phyloP scores from a whole-genome alignment of 495 filamentous ascomycete species.

The Tirmania nivea region DNA sequence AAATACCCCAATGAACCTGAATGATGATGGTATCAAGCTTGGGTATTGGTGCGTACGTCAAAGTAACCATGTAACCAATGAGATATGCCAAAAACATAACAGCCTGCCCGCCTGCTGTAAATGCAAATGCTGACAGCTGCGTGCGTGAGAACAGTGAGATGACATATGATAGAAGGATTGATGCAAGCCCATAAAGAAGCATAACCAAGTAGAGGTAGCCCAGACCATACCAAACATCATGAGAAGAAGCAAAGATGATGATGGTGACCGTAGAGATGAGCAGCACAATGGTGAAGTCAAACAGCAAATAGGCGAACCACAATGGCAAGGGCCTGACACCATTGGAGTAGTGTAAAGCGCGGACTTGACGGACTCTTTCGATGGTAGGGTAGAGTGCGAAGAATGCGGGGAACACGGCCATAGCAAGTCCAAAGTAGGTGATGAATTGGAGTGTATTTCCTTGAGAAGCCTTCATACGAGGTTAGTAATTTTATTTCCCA shows the following conservation, averaged over 20 bases:
- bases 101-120: slow-evolving; percentile 50
- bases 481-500: too few relatives aligned
- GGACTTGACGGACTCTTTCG: slow-evolving; percentile 53
- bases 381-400: slow-evolving; percentile 69
- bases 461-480: slow-evolving; percentile 20
- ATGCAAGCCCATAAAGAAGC: slow-evolving; percentile 50
- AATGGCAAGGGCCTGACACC: slow-evolving; percentile 49
- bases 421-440: slow-evolving; percentile 54
- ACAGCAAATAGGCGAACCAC: slow-evolving; percentile 55
- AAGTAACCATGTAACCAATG: slow-evolving; percentile 43
- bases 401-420: slow-evolving; percentile 59
- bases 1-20: slow-evolving; percentile 45
- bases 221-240: slow-evolving; percentile 46
- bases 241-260: slow-evolving; percentile 38
- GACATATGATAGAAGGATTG: slow-evolving; percentile 48
- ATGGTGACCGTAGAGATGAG: slow-evolving; percentile 34
- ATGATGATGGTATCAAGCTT: slow-evolving; percentile 36
- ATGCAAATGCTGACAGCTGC: slow-evolving; percentile 52
- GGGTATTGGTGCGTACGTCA: slow-evolving; percentile 42
- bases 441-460: slow-evolving; percentile 59
- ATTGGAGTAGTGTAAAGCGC: slow-evolving; percentile 72
- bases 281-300: slow-evolving; percentile 54
- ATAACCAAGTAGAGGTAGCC: slow-evolving; percentile 60
- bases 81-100: slow-evolving; percentile 61
- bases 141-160: slow-evolving; percentile 46